Evolutionary conservation across 2,329 filamentous ascomycete genomes (phyloP).

Genomic region (Malbranchea zuffiana): DNA sequence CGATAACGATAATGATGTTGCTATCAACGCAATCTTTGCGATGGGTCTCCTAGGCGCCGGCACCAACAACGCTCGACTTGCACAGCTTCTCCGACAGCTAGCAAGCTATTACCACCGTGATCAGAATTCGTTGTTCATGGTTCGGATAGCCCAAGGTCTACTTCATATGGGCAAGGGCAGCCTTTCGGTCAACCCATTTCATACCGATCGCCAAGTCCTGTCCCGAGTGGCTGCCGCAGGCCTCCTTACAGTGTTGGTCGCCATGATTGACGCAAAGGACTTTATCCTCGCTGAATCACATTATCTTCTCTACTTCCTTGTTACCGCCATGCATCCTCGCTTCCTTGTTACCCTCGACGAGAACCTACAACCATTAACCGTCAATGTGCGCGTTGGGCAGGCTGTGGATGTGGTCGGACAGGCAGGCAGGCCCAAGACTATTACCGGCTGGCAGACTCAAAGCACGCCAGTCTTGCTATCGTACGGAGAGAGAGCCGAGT

Average conservation of each 20-base stretch:
- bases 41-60: constrained; percentile 96
- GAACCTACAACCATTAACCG: constrained; percentile 80
- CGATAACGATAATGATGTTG: constrained; percentile 97
- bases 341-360: constrained; percentile 96
- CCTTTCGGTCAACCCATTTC: constrained; percentile 93
- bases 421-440: constrained; percentile 94
- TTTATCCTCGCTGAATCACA: constrained; percentile 64
- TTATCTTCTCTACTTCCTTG: constrained; percentile 94
- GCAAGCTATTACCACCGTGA: constrained; percentile 98
- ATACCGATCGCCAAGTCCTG: constrained; percentile 91
- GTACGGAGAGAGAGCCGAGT: constrained; percentile 89
- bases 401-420: constrained; percentile 97
- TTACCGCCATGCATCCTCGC: constrained; percentile 90
- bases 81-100: constrained; percentile 84
- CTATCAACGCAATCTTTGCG: constrained; percentile 96
- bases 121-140: constrained; percentile 95
- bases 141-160: constrained; percentile 92
- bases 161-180: constrained; percentile 99
- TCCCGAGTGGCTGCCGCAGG: constrained; percentile 85
- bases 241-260: constrained; percentile 77
- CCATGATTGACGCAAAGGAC: constrained; percentile 90
- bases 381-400: constrained; percentile 94
- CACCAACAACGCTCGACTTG: constrained; percentile 94
- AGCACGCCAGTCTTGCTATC: constrained; percentile 92
- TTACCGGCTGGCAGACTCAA: constrained; percentile 98